Evolutionary conservation across 352 stramenopile species (phyloP).

Genomic region (Pythium utonaiense): DNA sequence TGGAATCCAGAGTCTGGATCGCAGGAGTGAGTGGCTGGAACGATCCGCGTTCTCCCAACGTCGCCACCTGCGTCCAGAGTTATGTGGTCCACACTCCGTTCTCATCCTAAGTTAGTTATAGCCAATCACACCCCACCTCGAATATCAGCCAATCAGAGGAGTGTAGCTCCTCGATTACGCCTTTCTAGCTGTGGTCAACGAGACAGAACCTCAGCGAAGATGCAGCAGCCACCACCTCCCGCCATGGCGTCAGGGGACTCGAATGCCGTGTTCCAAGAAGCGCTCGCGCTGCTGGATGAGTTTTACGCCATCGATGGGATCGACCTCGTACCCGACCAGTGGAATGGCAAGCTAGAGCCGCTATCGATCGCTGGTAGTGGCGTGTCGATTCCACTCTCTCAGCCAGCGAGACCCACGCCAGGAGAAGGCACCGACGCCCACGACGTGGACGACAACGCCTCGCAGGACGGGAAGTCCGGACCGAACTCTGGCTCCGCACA

Average conservation of each 20-base stretch:
- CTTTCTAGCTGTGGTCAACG: background rate
- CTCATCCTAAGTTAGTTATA: background rate
- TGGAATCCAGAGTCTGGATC: background rate
- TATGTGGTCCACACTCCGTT: background rate
- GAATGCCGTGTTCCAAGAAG: slow-evolving; percentile 20
- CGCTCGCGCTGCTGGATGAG: slow-evolving; percentile 21
- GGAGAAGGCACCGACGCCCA: slow-evolving; percentile 1
- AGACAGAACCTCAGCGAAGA: background rate
- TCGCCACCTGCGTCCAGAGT: background rate
- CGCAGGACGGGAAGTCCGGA: slow-evolving; percentile 6
- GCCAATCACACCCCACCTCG: background rate
- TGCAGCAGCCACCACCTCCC: background rate
- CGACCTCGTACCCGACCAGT: slow-evolving; percentile 14
- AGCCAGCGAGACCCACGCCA: background rate
- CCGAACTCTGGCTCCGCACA: background rate
- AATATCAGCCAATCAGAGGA: background rate
- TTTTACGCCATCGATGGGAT: slow-evolving; percentile 20
- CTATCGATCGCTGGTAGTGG: background rate
- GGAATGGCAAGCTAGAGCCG: slow-evolving; percentile 10
- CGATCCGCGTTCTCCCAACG: background rate
- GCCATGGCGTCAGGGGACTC: slow-evolving; percentile 1
- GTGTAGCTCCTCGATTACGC: background rate
- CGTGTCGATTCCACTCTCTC: background rate
- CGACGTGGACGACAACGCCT: slow-evolving; percentile 5
- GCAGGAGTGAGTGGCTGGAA: background rate